Conservation (phyloP, 208 protist genomes). For the Acanthamoeba royreba region DNA sequence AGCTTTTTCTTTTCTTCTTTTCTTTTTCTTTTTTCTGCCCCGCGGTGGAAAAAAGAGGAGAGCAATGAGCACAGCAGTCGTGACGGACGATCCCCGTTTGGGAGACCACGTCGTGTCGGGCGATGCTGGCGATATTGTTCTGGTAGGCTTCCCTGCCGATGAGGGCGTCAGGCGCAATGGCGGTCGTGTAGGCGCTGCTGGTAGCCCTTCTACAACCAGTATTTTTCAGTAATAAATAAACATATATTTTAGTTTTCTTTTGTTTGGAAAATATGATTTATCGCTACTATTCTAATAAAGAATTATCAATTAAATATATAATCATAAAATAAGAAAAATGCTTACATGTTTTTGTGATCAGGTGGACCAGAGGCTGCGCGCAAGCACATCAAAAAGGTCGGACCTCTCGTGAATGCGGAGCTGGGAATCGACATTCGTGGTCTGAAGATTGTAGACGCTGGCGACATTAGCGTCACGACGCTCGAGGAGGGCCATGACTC, state of each 20-base stretch:
- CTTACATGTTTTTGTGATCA: no score
- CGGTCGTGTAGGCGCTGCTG: constrained; percentile 72
- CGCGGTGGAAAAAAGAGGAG: not conserved
- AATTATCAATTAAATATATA: no score
- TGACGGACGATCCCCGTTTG: constrained; percentile 7
- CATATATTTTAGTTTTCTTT: not conserved
- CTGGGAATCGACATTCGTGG: constrained; percentile 61
- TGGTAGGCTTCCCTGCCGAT: constrained; percentile 82
- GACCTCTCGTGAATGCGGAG: constrained; percentile 76
- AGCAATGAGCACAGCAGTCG: not conserved
- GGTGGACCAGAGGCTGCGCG: not conserved
- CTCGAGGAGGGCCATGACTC: constrained; percentile 2
- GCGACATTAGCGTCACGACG: not conserved
- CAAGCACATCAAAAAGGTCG: constrained; percentile 59
- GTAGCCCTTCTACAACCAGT: constrained; percentile 63
- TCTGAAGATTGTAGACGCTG: not conserved
- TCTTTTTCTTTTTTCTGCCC: not conserved
- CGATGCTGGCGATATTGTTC: constrained; percentile 71
- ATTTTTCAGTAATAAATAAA: not conserved
- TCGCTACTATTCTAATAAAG: no score
- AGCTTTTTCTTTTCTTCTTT: not conserved
- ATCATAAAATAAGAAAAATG: no score
- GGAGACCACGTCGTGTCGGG: constrained; percentile 38
- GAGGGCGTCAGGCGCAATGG: constrained; percentile 81
- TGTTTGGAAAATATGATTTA: not conserved